These are phyloP conservation scores for Ambrosia artemisiifolia DNA, from an alignment of 129 eudicot species.

Conservation along the genomic window DNA sequence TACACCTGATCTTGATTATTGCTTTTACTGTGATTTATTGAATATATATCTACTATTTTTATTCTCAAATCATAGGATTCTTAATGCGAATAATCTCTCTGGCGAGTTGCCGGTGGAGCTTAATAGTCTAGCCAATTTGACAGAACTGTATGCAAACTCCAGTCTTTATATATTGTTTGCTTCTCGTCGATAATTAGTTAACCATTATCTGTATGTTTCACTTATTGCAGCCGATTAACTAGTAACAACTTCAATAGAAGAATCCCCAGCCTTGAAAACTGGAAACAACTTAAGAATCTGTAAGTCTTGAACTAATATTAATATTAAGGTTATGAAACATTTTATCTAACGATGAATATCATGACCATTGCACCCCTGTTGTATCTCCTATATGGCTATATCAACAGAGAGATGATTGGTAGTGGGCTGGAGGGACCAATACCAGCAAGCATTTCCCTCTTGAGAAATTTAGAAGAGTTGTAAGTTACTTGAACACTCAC, in stretches of 20 bases:
- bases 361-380: neutral
- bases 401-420: slow-evolving; percentile 51
- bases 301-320: slow-evolving; percentile 26
- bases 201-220: neutral
- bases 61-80: slow-evolving; percentile 29
- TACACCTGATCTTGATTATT: neutral
- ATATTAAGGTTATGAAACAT: neutral
- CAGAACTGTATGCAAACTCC: slow-evolving; percentile 53
- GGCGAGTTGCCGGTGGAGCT: slow-evolving; percentile 56
- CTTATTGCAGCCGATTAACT: slow-evolving; percentile 43
- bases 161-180: neutral
- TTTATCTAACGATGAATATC: neutral
- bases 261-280: slow-evolving; percentile 48
- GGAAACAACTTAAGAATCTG: slow-evolving; percentile 48
- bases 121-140: slow-evolving; percentile 36
- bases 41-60: neutral
- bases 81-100: slow-evolving; percentile 50
- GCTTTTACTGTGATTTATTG: neutral
- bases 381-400: neutral
- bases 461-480: slow-evolving; percentile 47
- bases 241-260: slow-evolving; percentile 57
- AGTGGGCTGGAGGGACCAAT: slow-evolving; percentile 72
- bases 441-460: slow-evolving; percentile 47
- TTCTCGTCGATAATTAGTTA: neutral
- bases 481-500: slow-evolving; percentile 20